phyloP scores from a whole-genome alignment of 2,329 filamentous ascomycete genomes.

The Pseudogymnoascus sp. region DNA sequence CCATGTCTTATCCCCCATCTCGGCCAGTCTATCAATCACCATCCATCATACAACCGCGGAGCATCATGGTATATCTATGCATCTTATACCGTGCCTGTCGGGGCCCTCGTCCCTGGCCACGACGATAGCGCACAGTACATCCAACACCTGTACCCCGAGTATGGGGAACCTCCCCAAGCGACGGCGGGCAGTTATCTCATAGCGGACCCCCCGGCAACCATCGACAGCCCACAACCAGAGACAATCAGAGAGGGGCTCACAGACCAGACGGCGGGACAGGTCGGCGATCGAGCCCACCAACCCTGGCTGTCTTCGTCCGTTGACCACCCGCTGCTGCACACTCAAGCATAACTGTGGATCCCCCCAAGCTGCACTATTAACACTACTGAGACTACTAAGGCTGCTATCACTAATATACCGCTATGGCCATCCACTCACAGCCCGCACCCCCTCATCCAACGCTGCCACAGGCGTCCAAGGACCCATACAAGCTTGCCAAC shows the following conservation, averaged over 20 bases:
- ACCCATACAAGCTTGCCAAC: constrained; percentile 3
- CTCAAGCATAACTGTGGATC: constrained; percentile 2
- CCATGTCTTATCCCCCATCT: neutral
- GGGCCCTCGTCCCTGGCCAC: neutral
- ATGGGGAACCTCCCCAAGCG: neutral
- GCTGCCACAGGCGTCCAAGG: neutral
- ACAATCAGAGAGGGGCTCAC: neutral
- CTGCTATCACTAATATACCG: neutral
- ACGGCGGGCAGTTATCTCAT: constrained; percentile 7
- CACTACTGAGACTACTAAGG: neutral
- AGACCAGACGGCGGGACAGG: neutral
- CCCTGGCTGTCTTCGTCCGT: neutral
- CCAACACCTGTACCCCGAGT: neutral
- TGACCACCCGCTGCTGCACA: neutral
- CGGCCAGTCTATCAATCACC: neutral
- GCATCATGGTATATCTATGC: neutral
- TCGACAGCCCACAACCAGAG: neutral
- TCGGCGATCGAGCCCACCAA: neutral
- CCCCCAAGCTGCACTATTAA: neutral
- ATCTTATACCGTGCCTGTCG: neutral
- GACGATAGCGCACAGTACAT: neutral
- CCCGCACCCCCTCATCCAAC: neutral
- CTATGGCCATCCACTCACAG: neutral
- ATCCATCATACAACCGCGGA: neutral
- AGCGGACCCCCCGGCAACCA: neutral